Base-by-base conservation (phyloP, 345 rosid genomes). In the Firmiana major region DNA sequence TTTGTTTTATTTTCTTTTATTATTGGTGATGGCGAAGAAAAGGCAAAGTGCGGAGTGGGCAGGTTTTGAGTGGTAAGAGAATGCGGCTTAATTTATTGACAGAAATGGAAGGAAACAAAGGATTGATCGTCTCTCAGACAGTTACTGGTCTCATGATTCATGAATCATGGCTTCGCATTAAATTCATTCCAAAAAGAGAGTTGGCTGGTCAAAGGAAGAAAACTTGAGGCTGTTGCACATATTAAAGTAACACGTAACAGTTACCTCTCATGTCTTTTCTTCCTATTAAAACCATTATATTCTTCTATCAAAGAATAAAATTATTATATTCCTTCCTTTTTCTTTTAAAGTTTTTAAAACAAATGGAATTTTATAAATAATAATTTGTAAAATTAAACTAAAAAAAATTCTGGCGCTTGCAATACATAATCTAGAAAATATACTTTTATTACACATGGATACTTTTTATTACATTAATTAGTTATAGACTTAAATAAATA, bases 21-120 rank as follows among this genome's bases (percentile, higher is more conserved):
- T 55, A 15, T 0, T 1, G 9, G 22, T 54, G 11, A 51, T 0
- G 55, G 3, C 0, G 58, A 26, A 7, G 36, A 7, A 17, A 2
- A 9, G 62, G n/a, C 38, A 63, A 63, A 24, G 21, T 68, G 31
- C 24, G 13, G 21, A 46, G 21, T 0, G n/a, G 22, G 40, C 22
- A 45, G 55, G 17, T 15, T 19, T 45, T 9, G 15, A 51, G 24
- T 51, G 81, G 83, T 85, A 83, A 85, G 80, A 64, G 83, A 81
- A 64, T 2, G 83, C 81, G 84, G 83, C 86, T 38, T 2, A 78
- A 63, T 71, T 46, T 45, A 55, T 78, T 63, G 80, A 45, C 21
- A 22, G 74, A 43, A 7, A 34, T 6, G 58, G 63, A 58, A 71
- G 5, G 11, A 69, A 10, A 9, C 0, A 6, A 6, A 19, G 40